Evolutionary conservation across 495 filamentous ascomycete species (phyloP), one percentile per base, ranked within the genome.

Genomic region (Penicillium cataractarum): DNA sequence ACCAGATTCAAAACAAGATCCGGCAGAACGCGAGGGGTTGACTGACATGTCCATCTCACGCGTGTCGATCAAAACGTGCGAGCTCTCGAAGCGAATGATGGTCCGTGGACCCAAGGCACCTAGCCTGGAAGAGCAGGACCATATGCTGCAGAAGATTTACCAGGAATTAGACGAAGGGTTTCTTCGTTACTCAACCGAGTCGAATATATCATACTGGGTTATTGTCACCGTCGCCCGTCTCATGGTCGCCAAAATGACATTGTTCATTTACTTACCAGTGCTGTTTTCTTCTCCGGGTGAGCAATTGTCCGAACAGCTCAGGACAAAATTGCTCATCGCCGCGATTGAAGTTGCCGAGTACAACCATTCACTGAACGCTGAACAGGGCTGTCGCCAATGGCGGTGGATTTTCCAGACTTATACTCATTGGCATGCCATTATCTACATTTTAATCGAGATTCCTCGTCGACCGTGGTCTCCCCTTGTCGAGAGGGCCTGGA

Each of bases 41-140:
- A 94, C 90, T 7, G 90, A 95, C 57, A 90, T 92, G 86, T 89
- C 90, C 0, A 91, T 95, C 66, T 27, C 64, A 71, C 77, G n/a
- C 3, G 77, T 84, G 6, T 70, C 77, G 10, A 76, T 83, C 27
- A 79, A 81, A 64, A 81, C 84, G 31, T 76, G 76, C 35, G 78
- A 82, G 24, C 75, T 83, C 29, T 77, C 78, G 6, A 77, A 74
- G 26, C 69, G 76, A 44, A 78, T 85, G 76, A 74, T 88, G 84
- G 55, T 76, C 91, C 27, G 61, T 15, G 65, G 51, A 10, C 63
- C 68, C 4, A 68, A 42, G 15, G 55, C 61, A 6, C 48, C 64
- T 5, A 73, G 64, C 15, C 40, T 83, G 9, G 77, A 83, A 29
- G 76, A 83, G 15, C 80, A 83, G 53, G 75, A 68, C 44, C 68